Evolutionary conservation across 2,329 filamentous ascomycete species (phyloP), one percentile per base, ranked within the genome.

Genomic region (Alternaria arbusti): DNA sequence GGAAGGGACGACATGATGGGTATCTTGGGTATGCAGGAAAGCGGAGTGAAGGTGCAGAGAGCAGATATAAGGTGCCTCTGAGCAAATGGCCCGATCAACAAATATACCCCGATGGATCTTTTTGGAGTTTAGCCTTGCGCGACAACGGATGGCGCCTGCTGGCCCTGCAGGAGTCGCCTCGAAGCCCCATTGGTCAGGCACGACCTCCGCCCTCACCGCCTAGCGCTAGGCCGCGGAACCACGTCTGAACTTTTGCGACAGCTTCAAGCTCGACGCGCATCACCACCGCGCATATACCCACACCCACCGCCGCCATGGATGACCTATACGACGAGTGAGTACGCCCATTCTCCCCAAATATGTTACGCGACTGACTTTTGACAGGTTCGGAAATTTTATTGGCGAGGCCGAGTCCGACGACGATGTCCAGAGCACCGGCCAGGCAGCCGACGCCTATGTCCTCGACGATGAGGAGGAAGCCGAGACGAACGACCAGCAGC

Each of bases 361-460:
- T 3, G 6, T 28, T 26, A 45, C 59, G 63, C 66, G 62, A 67
- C 66, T 74, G 65, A 77, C 66, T 50, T 45, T 28, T 12, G 46
- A 56, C 70, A 96, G 93, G 86, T 98, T 98, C 84, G 95, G 95
- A 77, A 98, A 98, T 84, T 98, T 96, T 83, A 97, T 98, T 79
- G 96, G 96, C 78, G 96, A 97, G 82, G 93, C 93, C 79, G 91
- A 91, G 80, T 96, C 93, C 61, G 94, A 97, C 77, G 91, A 92
- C 77, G 95, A 94, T 76, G 95, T 93, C 73, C 89, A 93, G 78
- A 88, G 90, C 79, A 88, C 89, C 72, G 90, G 91, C 80, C 89
- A 89, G 63, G 88, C 88, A 77, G 90, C 92, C 74, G 94, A 95
- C 76, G 89, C 90, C 74, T 97, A 97, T 80, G 90, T 89, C 66